A percentile compares a stretch with the other conserved stretches of the same genome.
phyloP scores from a whole-genome alignment of 2,329 filamentous ascomycete species.

The Clarireedia homoeocarpa region DNA sequence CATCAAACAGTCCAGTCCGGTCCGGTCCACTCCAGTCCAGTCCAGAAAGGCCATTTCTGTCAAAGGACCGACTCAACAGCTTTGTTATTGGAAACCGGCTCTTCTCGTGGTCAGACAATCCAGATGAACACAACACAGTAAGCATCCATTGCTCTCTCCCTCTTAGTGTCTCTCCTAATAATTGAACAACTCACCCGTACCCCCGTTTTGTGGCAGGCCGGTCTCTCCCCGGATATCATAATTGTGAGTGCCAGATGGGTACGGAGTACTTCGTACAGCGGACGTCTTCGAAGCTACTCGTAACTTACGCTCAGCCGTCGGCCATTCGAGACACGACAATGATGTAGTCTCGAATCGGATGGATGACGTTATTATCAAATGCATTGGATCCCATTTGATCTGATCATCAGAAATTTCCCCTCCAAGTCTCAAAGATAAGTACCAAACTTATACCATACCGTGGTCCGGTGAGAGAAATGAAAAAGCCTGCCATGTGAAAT shows the following conservation, averaged over 20 bases:
- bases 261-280: no score
- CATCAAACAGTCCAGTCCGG: neutral
- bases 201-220: no score
- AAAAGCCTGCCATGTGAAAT: no score
- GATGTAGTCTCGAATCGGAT: neutral
- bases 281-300: no score
- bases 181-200: neutral
- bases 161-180: neutral
- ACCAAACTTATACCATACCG: no score
- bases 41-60: neutral
- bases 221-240: no score
- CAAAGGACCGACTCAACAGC: neutral
- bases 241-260: no score
- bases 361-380: conserved; percentile 7
- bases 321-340: neutral
- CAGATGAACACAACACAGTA: no score
- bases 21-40: neutral
- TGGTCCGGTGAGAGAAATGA: no score
- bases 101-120: no score
- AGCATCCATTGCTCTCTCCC: neutral
- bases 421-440: neutral
- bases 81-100: neutral
- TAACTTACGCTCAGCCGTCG: no score
- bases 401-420: conserved; percentile 4
- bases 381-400: conserved; percentile 8